Base-by-base conservation (phyloP, 352 stramenopile genomes). In the Pythium grandisporangium region DNA sequence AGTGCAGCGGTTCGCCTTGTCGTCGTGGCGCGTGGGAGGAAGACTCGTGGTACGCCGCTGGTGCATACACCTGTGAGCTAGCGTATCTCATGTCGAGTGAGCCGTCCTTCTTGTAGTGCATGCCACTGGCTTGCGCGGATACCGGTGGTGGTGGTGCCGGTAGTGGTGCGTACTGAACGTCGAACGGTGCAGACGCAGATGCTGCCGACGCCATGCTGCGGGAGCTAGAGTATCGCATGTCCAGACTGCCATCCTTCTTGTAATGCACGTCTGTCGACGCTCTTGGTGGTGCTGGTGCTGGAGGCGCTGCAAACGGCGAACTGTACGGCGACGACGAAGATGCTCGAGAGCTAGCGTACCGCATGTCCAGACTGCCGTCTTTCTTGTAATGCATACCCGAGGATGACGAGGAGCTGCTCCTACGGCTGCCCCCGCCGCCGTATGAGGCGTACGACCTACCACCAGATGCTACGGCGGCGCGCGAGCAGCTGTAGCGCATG, bases 41-140 rank as follows among this genome's bases (percentile, higher is more conserved):
- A n/a, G n/a, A n/a, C n/a, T n/a, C n/a, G n/a, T n/a, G n/a, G n/a
- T n/a, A n/a, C 12, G 51, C 25, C 14, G 39, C 29, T 30, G 35
- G 29, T 5, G 52, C 41, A n/a, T 45, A 50, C 6, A 43, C 25
- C 6, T 42, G 41, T 0, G 49, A 63, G 22, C 48, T 59, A 2
- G 3, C n/a, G 41, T 57, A 63, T 20, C 50, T 34, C 55, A 56
- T 63, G 24, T 60, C 50, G 22, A 60, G 30, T 1, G 37, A 35
- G 12, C 55, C 55, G 16, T 30, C 39, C 37, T 59, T 59, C 21
- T 46, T 63, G 39, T 54, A 61, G 25, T 64, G 51, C 1, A 64
- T 45, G 6, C 42, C 49, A 0, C 40, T 44, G 13, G 42, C 30
- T 6, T 14, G 19, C 30, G 42, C 16, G 10, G 42, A 40, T 0